A percentile compares a stretch with the other conserved stretches of the same genome.
These are phyloP conservation scores for Fistulinella cinereoalba DNA, from an alignment of 1,284 basidiomycete species.

Conservation along the genomic window DNA sequence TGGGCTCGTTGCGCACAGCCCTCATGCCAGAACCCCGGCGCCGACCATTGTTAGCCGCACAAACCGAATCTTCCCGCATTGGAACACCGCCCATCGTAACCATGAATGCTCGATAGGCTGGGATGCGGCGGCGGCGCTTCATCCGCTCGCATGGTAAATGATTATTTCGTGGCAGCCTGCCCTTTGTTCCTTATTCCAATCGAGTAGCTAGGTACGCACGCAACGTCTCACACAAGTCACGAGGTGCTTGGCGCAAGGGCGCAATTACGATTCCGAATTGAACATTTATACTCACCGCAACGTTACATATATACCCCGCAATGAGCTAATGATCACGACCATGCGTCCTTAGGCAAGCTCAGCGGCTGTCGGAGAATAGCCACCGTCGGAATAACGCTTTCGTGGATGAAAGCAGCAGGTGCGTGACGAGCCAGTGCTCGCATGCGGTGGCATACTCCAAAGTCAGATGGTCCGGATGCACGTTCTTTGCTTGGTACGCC, in stretches of 20 bases:
- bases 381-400: neutral
- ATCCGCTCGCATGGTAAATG: neutral
- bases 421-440: neutral
- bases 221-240: constrained; percentile 10
- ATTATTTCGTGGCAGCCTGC: neutral
- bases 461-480: constrained; percentile 6
- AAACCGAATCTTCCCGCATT: neutral
- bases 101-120: neutral
- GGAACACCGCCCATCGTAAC: neutral
- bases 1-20: constrained; percentile 9
- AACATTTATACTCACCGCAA: constrained; percentile 6
- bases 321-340: constrained; percentile 19
- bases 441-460: neutral
- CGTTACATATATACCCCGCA: constrained; percentile 28
- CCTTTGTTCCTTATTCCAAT: neutral
- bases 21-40: neutral
- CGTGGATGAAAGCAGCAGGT: neutral
- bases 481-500: constrained; percentile 7
- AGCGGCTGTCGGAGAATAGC: neutral
- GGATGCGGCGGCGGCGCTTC: neutral
- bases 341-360: constrained; percentile 16
- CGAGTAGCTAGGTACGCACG: constrained; percentile 10
- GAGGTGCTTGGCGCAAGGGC: constrained; percentile 12
- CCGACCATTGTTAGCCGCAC: neutral
- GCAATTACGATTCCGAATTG: constrained; percentile 21